Base-by-base conservation (phyloP, 2,329 filamentous ascomycete species). In the Fusarium sacchari region DNA sequence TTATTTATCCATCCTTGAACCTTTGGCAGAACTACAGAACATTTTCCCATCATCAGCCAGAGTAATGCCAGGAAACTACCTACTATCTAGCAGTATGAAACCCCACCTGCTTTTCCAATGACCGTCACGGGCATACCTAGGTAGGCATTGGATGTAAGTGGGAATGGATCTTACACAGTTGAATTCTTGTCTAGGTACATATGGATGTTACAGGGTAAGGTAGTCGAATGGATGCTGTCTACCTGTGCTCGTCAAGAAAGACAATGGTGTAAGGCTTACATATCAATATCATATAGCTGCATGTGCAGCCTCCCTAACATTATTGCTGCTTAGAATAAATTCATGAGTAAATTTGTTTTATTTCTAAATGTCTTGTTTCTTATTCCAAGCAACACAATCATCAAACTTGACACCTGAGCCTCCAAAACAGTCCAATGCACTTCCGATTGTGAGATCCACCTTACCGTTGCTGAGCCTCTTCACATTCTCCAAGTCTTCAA, bases 391-490 rank as follows among this genome's bases (percentile, higher is more conserved):
- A 40, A 97, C 91, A 81, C 96, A 98, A 64, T 98, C 95, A 39
- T 93, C 92, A 80, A 98, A 95, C 71, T 89, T 94, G 60, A 98
- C 94, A 3, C 94, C 93, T 24, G 86, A 90, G 3, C 96, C 96
- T 14, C 96, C 96, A 82, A 99, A 99, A 74, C 97, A 95, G 83
- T 99, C 96, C 77, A 99, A 84, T 4, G 96, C 96, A 81, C 96
- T 98, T 18, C 96, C 96, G 80, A 98, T 98, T 0, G 96, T 99
- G 77, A 99, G 86, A 80, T 99, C 95, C 28, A 98, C 92, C 80
- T 91, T 94, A 34, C 94, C 95, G 40, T 84, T 82, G 81, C 96
- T 98, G 73, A 97, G 85, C 46, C 83, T 83, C 84, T 94, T 93
- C 15, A 99, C 96, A 40, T 90, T 87, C 67, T 96, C 93, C 34